phyloP scores from a whole-genome alignment of 495 filamentous ascomycete species.

The Penicillium tannophilum region DNA sequence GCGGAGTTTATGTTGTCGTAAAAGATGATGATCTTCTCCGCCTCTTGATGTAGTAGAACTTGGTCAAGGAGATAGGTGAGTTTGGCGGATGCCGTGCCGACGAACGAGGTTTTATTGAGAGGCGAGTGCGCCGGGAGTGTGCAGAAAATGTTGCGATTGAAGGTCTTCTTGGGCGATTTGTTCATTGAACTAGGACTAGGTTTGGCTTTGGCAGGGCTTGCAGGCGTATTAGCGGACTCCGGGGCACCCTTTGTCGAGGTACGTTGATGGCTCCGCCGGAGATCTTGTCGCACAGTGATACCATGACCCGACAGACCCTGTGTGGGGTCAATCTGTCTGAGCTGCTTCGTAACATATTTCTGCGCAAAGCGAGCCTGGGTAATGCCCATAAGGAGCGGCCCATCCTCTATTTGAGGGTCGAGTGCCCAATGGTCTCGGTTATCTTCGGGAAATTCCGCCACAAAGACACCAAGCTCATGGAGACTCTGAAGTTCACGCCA shows the following conservation, averaged over 20 bases:
- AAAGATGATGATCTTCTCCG: constrained; percentile 90
- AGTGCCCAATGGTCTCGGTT: constrained; percentile 65
- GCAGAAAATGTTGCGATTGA: constrained; percentile 33
- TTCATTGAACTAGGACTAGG: constrained; percentile 32
- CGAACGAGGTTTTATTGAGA: constrained; percentile 62
- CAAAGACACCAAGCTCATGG: constrained; percentile 77
- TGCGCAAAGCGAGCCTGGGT: constrained; percentile 62
- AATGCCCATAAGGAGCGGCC: constrained; percentile 52
- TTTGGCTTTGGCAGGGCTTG: constrained; percentile 16
- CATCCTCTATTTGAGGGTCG: constrained; percentile 35
- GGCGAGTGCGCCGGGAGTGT: constrained; percentile 49
- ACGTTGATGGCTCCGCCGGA: constrained; percentile 27
- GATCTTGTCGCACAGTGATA: constrained; percentile 38
- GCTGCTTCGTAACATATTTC: constrained; percentile 56
- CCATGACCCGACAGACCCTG: constrained; percentile 55
- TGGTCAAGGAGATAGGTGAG: constrained; percentile 80
- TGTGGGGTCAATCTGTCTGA: constrained; percentile 47
- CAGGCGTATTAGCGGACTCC: constrained; percentile 15
- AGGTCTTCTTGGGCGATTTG: constrained; percentile 39
- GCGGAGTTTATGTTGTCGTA: constrained; percentile 87
- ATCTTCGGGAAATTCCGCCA: constrained; percentile 58
- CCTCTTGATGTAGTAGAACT: constrained; percentile 62
- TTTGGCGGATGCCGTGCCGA: constrained; percentile 85
- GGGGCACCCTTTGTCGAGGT: constrained; percentile 18
- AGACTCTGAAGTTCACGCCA: constrained; percentile 67